Percentiles rank a stretch among this genome's conserved stretches.
These are phyloP conservation scores for Escallonia herrerae DNA, from an alignment of 129 eudicot species.

Conservation along the genomic window DNA sequence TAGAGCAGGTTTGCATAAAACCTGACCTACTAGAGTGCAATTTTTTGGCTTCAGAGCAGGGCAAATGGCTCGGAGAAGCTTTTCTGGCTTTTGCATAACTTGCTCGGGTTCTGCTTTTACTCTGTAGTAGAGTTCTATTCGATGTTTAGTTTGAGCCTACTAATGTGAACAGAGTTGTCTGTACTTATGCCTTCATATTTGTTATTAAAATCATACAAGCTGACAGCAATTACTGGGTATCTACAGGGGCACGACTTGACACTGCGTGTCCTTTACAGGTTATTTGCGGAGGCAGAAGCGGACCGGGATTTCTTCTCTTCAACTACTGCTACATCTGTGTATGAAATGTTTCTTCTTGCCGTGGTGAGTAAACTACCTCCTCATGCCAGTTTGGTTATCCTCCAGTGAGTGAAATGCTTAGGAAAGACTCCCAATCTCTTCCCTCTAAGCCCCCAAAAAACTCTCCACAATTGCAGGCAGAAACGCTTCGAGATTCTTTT, in stretches of 20 bases:
- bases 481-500: constrained; percentile 85
- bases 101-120: too few relatives aligned
- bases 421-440: too few relatives aligned
- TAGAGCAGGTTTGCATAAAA: too few relatives aligned
- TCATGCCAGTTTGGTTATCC: constrained; percentile 7
- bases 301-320: constrained; percentile 84
- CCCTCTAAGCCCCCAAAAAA: not conserved
- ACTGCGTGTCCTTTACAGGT: constrained; percentile 84
- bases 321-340: constrained; percentile 81
- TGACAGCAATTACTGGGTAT: constrained; percentile 17
- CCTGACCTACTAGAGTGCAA: too few relatives aligned
- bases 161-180: not conserved
- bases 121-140: too few relatives aligned
- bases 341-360: constrained; percentile 84
- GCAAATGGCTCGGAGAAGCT: too few relatives aligned
- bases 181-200: not conserved
- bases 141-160: too few relatives aligned
- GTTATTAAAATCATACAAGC: not conserved
- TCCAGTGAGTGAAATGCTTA: not conserved
- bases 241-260: constrained; percentile 98
- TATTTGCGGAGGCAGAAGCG: constrained; percentile 95
- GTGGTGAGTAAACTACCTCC: constrained; percentile 50
- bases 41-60: too few relatives aligned
- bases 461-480: constrained; percentile 52
- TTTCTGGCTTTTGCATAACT: too few relatives aligned